A percentile compares a stretch with the other conserved stretches of the same genome.
Evolutionary conservation across 495 filamentous ascomycete genomes (phyloP).

Genomic region (Lepidopterella palustris): DNA sequence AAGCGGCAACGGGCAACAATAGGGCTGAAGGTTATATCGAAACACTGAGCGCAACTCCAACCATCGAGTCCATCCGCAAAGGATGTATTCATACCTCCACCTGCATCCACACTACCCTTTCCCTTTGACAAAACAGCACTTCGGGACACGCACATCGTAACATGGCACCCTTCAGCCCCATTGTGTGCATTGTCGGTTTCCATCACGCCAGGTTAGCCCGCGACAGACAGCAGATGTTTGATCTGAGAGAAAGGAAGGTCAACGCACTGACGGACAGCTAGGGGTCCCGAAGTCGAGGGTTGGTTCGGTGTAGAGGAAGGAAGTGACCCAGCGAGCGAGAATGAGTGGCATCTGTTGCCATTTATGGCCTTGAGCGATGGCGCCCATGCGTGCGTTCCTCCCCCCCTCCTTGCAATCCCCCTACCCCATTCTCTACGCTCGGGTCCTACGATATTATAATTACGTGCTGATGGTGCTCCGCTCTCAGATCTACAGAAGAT

Average conservation of each 20-base stretch:
- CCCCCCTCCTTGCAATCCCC: conserved; percentile 3
- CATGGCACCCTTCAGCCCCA: conserved; percentile 39
- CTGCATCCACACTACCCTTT: too few species aligned
- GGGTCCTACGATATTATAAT: too few species aligned
- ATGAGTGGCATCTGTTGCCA: conserved; percentile 87
- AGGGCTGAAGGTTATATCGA: conserved; percentile 1
- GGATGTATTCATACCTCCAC: too few species aligned
- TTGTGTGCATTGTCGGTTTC: conserved; percentile 92
- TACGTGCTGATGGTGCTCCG: too few species aligned
- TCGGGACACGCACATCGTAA: background rate
- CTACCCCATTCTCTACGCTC: background rate
- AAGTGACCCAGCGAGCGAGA: conserved; percentile 70
- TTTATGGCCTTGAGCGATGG: conserved; percentile 99
- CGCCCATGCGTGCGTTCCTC: conserved; percentile 75
- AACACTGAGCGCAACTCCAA: too few species aligned
- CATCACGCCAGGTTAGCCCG: conserved; percentile 75
- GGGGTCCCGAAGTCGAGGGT: conserved; percentile 88
- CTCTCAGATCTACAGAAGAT: conserved; percentile 75
- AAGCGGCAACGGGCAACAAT: too few species aligned
- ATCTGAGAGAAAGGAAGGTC: too few species aligned
- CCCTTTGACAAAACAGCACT: background rate
- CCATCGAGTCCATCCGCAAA: too few species aligned
- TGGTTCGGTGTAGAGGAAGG: conserved; percentile 81
- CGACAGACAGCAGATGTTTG: background rate
- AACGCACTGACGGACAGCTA: conserved; percentile 28